Percentiles rank a stretch among this genome's conserved stretches.
phyloP scores from a whole-genome alignment of 495 filamentous ascomycete species.

The Talaromyces thailandensis region DNA sequence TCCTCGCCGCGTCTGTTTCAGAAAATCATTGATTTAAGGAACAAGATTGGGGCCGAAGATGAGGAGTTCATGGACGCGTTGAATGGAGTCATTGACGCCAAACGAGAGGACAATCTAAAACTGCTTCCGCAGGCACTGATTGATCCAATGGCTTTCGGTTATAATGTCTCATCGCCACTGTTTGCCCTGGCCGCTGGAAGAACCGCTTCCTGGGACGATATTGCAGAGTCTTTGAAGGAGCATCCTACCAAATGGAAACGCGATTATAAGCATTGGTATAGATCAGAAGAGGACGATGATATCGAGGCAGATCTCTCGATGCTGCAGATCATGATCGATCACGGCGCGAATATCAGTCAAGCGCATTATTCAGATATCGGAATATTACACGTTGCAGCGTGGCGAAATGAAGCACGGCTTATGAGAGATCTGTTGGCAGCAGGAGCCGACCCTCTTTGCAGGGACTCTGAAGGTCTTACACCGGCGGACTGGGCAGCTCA shows the following conservation, averaged over 20 bases:
- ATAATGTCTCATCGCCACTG: background rate
- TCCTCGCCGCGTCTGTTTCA: background rate
- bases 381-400: background rate
- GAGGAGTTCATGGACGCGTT: background rate
- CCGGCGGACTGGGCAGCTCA: background rate
- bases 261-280: background rate
- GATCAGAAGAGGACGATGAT: background rate
- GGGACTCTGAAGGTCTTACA: background rate
- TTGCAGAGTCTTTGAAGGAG: background rate
- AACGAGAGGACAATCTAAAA: background rate
- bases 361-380: background rate
- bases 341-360: background rate
- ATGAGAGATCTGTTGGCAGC: background rate
- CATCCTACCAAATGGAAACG: background rate
- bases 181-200: background rate
- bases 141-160: background rate
- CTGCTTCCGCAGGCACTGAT: background rate
- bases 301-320: background rate
- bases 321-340: background rate
- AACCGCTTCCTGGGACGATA: background rate
- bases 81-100: background rate
- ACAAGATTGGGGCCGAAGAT: background rate
- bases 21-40: background rate
- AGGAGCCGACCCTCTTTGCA: background rate
- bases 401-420: background rate